phyloP scores from a whole-genome alignment of 352 stramenopile genomes.

The Phytopythium litorale region DNA sequence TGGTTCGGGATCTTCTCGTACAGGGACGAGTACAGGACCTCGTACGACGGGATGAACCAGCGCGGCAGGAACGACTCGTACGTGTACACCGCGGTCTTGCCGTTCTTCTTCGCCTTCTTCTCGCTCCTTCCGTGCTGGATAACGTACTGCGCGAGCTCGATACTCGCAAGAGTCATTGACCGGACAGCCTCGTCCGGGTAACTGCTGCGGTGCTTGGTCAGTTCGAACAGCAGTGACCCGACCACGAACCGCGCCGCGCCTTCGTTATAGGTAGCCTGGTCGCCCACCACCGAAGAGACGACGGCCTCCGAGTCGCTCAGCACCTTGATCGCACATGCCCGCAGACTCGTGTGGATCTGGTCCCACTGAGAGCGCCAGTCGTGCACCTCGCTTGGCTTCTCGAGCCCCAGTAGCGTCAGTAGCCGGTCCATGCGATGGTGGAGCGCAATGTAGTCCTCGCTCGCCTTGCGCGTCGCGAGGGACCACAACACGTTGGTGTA shows the following conservation, averaged over 20 bases:
- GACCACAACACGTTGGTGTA: constrained; percentile 2
- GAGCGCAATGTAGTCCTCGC: constrained; percentile 8
- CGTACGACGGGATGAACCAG: constrained; percentile 9
- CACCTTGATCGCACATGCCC: neutral
- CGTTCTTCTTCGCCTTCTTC: constrained; percentile 2
- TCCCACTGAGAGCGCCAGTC: constrained; percentile 7
- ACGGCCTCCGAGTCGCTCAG: constrained; percentile 4
- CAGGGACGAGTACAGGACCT: constrained; percentile 6
- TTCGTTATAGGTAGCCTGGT: neutral
- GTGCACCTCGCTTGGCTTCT: constrained; percentile 4
- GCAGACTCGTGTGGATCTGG: neutral
- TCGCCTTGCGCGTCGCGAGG: constrained; percentile 8
- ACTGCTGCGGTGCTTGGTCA: constrained; percentile 20
- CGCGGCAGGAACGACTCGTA: constrained; percentile 3
- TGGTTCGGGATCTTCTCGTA: constrained; percentile 9
- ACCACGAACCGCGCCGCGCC: constrained; percentile 2
- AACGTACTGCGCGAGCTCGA: constrained; percentile 1
- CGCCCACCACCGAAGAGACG: neutral
- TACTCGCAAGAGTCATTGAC: constrained; percentile 10
- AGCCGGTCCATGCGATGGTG: constrained; percentile 7
- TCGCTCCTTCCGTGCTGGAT: neutral
- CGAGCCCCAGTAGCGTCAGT: constrained; percentile 4
- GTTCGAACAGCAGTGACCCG: constrained; percentile 18
- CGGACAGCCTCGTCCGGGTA: constrained; percentile 17
- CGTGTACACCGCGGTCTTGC: neutral